Evolutionary conservation across 257 asterid species (phyloP), one percentile per base, ranked within the genome.

Genomic region (Verbascum thapsus): DNA sequence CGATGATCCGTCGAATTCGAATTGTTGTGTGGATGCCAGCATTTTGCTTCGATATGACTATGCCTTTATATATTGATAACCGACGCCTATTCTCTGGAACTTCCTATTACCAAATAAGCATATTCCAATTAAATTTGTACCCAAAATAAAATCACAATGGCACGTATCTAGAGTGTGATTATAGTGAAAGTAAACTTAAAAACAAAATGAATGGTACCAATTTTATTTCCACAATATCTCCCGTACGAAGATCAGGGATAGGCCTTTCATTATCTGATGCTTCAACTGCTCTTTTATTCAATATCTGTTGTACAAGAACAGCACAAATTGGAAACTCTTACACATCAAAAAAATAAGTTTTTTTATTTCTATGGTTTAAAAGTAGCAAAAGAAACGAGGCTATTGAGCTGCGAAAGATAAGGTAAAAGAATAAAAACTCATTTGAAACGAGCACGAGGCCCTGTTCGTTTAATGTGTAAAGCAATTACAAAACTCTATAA

Each of bases 11-110:
- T 71, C 98, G 78, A 52, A 86, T 80, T 56, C 96, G 91, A 55
- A 91, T 88, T 10, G 98, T 91, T 3, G 98, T 86, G 84, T 91
- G 98, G 65, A 91, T 81, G 52, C 98, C 98, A 64, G 96, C 98
- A 83, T 91, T 91, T 74, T 88, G 97, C 79, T 71, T 88, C 0
- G 95, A 81, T 9, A 91, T 88, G 65, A 91, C 79, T 78, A 88
- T 91, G 53, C 98, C 98, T 75, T 91, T 91, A 70, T 91, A 88
- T 16, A 81, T 69, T 39, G 96, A 85, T 71, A 91, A 67, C 61
- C 98, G 73, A 37, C 85, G 78, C 76, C 81, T 86, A 70, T 86
- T 91, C 67, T 86, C 96, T 1, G 96, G 95, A 34, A 86, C 94
- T 81, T 86, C 96, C 98, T 91, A 74, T 32, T 61, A 57, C 19